Percentiles rank a stretch among this genome's conserved stretches.
Conservation (phyloP, 345 rosid species). For the Sonneratia alba region DNA sequence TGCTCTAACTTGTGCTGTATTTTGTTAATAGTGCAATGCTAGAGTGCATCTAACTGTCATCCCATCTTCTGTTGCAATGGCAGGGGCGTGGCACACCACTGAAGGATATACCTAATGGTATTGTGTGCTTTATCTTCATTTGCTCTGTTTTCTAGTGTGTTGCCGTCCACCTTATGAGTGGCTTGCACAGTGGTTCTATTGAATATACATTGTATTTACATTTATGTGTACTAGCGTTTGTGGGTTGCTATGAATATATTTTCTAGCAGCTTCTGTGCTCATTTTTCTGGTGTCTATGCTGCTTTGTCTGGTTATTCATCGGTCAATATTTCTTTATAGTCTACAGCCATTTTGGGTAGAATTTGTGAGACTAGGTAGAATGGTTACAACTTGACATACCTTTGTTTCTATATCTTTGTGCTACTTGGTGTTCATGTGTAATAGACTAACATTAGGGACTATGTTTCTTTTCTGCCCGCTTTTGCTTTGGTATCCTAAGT, state of each 20-base stretch:
- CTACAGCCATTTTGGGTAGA: background rate
- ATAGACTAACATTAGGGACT: too few species aligned
- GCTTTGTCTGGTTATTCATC: background rate
- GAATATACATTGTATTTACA: too few species aligned
- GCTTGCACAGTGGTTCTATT: constrained; percentile 9
- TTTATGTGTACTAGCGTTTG: too few species aligned
- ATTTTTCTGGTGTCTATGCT: too few species aligned
- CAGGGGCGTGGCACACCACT: constrained; percentile 84
- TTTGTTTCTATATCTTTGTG: background rate
- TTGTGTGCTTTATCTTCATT: too few species aligned
- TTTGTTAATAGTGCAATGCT: background rate
- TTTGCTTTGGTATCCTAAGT: background rate
- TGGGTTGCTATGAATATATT: too few species aligned
- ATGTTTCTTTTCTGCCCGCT: too few species aligned
- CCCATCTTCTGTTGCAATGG: constrained; percentile 19
- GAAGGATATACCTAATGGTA: constrained; percentile 85
- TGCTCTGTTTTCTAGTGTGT: too few species aligned
- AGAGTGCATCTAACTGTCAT: constrained; percentile 9
- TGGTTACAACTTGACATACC: background rate
- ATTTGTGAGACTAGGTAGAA: background rate
- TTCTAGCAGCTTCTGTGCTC: too few species aligned
- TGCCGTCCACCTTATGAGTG: too few species aligned
- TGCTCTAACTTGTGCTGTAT: background rate
- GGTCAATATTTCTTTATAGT: background rate
- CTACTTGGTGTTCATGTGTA: background rate